Evolutionary conservation across 2,329 filamentous ascomycete species (phyloP).

Genomic region (Diaporthe sp.): DNA sequence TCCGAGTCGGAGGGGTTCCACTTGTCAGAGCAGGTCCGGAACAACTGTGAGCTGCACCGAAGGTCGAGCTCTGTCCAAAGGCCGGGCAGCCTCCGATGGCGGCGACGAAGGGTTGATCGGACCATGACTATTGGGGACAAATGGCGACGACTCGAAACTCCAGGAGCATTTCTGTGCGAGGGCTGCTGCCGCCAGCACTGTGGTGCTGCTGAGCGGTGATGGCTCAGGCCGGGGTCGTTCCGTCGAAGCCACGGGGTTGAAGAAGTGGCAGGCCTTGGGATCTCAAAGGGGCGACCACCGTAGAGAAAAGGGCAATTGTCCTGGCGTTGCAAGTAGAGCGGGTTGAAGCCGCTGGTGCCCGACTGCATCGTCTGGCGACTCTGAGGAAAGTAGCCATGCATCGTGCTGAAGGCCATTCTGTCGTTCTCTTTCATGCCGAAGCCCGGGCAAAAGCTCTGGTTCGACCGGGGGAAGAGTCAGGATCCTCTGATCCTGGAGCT

Average conservation of each 20-base stretch:
- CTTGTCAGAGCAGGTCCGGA: no score
- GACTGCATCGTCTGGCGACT: conserved; percentile 30
- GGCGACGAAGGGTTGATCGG: no score
- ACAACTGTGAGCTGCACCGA: no score
- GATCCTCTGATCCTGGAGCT: no score
- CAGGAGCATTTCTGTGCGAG: no score
- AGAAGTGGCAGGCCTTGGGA: conserved; percentile 8
- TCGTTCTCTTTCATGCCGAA: conserved; percentile 40
- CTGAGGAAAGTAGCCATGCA: conserved; percentile 24
- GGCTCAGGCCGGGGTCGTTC: no score
- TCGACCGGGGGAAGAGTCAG: conserved; percentile 18
- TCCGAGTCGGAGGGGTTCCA: no score
- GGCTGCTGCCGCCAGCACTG: background rate
- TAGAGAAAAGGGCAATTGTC: conserved; percentile 39
- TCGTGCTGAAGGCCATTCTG: conserved; percentile 33
- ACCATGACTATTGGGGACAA: no score
- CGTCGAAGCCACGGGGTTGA: conserved; percentile 38
- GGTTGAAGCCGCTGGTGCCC: conserved; percentile 43
- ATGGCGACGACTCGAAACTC: no score
- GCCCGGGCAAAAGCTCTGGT: background rate
- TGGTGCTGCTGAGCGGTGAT: background rate
- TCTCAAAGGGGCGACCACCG: conserved; percentile 18
- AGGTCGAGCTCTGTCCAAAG: no score
- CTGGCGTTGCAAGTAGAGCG: conserved; percentile 46
- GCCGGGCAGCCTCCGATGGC: no score